These are phyloP conservation scores for Linnemannia exigua DNA, from an alignment of 192 early-diverging fungal genomes.

Conservation along the genomic window DNA sequence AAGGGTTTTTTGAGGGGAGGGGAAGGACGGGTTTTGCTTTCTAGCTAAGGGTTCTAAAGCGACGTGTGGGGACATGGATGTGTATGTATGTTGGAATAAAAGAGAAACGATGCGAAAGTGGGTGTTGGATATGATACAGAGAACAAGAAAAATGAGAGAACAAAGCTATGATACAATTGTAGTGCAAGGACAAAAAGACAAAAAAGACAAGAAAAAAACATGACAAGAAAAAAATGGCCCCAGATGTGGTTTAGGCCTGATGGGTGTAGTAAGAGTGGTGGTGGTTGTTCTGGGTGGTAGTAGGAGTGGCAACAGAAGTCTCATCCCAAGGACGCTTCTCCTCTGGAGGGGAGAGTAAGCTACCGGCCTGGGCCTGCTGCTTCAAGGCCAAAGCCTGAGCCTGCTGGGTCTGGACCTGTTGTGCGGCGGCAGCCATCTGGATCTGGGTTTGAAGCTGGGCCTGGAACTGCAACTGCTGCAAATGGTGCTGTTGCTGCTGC, in stretches of 20 bases:
- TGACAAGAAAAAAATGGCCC: neutral
- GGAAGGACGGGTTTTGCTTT: too few species aligned
- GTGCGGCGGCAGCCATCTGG: neutral
- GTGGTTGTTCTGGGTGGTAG: neutral
- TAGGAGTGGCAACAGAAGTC: neutral
- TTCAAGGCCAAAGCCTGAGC: neutral
- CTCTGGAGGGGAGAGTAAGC: conserved; percentile 48
- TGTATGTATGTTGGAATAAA: neutral
- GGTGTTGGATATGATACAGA: conserved; percentile 1
- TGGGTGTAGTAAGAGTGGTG: neutral
- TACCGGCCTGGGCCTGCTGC: conserved; percentile 8
- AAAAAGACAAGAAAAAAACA: conserved; percentile 1
- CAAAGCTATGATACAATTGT: conserved; percentile 8
- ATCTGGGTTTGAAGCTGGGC: conserved; percentile 11
- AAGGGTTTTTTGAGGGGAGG: neutral
- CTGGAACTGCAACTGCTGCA: conserved; percentile 12
- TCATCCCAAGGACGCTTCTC: conserved; percentile 40
- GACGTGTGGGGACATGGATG: neutral
- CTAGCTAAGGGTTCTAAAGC: neutral
- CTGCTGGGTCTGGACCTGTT: conserved; percentile 2
- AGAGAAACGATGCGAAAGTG: neutral
- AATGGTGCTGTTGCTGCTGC: conserved; percentile 5
- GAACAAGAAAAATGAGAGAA: neutral
- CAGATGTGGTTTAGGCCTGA: neutral
- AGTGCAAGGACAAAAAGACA: neutral